Evolutionary conservation across 352 stramenopile genomes (phyloP), one percentile per base, ranked within the genome.

Genomic region (Pythium aquatile): DNA sequence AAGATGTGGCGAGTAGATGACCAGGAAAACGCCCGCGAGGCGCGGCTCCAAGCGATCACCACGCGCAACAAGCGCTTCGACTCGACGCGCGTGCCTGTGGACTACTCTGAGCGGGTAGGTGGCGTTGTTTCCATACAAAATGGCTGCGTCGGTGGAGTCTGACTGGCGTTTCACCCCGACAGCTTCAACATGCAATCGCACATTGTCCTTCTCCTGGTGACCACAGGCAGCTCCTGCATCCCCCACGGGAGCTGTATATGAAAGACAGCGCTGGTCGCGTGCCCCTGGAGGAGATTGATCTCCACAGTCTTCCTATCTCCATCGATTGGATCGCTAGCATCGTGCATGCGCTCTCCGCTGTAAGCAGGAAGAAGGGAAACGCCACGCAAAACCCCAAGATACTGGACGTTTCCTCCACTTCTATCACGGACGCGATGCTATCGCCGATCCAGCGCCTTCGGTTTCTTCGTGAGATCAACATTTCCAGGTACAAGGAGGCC

Each of bases 31-130:
- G 52, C 58, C 2, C 54, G 54, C 35, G 58, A 71, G 10, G 65
- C 51, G 33, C 65, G 65, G 14, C 47, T 66, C 42, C 14, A 24
- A 32, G 40, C 39, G 20, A 44, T 73, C 13, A 49, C 57, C 47
- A 33, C 14, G 4, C 24, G 35, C 42, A 68, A 68, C 42, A 59
- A 74, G 53, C 62, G 63, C 16, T 57, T 58, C 8, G 35, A 48
- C 14, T 20, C 54, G 2, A 48, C 52, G 13, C 11, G 28, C 9
- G 55, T 65, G 26, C 62, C 67, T 16, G 44, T 70, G 17, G 67
- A 74, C 58, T 65, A 56, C 13, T 46, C 59, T 10, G 67, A 74
- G 40, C 40, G 67, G 20, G 67, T 74, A 30, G 39, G 54, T 72
- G 9, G 4, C 49, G 7, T 6, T 20, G 28, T 5, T 52, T 51